Percentiles rank a stretch among this genome's conserved stretches.
Conservation (phyloP, 768 basidiomycete species). For the Tylopilus felleus region DNA sequence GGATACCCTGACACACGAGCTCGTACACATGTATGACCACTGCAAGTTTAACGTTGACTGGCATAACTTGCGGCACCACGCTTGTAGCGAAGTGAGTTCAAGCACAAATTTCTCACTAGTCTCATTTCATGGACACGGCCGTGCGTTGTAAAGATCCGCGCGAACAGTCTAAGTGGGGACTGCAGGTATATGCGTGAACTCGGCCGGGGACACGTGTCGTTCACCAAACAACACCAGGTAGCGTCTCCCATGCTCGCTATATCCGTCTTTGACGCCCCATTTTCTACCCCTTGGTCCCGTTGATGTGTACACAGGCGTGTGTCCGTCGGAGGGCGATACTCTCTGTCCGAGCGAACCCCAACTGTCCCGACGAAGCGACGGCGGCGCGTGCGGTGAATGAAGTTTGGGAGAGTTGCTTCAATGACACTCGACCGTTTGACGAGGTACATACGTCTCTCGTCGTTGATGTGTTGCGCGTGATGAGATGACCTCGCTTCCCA, state of each 20-base stretch:
- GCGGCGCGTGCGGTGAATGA: constrained; percentile 93
- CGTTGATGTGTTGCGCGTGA: not conserved
- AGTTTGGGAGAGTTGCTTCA: constrained; percentile 96
- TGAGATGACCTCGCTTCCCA: constrained; percentile 14
- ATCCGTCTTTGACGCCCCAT: constrained; percentile 8
- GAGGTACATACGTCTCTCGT: constrained; percentile 53
- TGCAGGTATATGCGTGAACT: constrained; percentile 85
- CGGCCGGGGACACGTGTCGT: constrained; percentile 67
- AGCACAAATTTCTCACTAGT: not conserved
- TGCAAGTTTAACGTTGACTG: constrained; percentile 93
- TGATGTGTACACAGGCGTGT: constrained; percentile 57
- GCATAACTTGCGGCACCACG: constrained; percentile 88
- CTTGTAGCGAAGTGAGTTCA: constrained; percentile 86
- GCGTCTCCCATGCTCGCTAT: constrained; percentile 12
- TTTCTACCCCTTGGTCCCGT: constrained; percentile 4
- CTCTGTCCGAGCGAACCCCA: constrained; percentile 78
- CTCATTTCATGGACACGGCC: not conserved
- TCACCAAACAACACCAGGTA: constrained; percentile 95
- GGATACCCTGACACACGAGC: constrained; percentile 88
- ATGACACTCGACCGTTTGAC: constrained; percentile 94
- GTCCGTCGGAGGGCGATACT: constrained; percentile 83
- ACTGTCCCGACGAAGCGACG: constrained; percentile 68
- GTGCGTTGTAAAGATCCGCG: constrained; percentile 73
- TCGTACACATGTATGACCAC: constrained; percentile 94
- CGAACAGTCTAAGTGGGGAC: constrained; percentile 91